Evolutionary conservation across 257 asterid species (phyloP), one percentile per base, ranked within the genome.

Genomic region (Echites panduratus): DNA sequence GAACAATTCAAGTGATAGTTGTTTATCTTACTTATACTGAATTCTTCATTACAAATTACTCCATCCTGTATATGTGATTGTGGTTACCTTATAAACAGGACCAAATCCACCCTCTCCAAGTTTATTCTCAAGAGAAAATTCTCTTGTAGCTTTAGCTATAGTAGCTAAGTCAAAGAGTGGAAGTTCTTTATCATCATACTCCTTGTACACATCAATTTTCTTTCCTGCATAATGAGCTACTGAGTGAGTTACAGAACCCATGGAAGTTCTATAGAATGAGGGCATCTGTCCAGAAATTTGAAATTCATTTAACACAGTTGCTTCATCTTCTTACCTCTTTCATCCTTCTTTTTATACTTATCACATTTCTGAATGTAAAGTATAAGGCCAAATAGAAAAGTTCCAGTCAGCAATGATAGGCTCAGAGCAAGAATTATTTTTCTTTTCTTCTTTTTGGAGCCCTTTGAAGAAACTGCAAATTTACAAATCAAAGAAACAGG

Each of bases 61-160:
- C 45, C 45, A 41, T 41, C 45, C 5, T 41, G 45, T 41, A 5
- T 41, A 41, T 41, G 45, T 41, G 45, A 9, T 9, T 9, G 0
- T 57, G 63, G 29, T 65, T 81, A 76, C 87, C 87, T 73, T 81
- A 49, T 81, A 76, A 68, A 84, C 87, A 52, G 81, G 76, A 9
- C 88, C 88, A 70, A 67, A 84, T 7, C 88, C 88, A 59, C 88
- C 88, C 72, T 84, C 82, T 68, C 88, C 88, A 47, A 84, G 79
- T 77, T 81, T 81, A 58, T 79, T 81, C 56, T 9, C 64, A 26
- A 13, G 13, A 13, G 80, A 74, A 45, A 81, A 84, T 48, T 72
- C 72, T 13, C 62, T 26, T 0, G 88, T 81, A 61, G 86, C 88
- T 59, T 81, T 75, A 27, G 68, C 16, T 24, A 84, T 24, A 11